phyloP scores from a whole-genome alignment of 768 basidiomycete genomes.

The Clitopilus passeckerianus region DNA sequence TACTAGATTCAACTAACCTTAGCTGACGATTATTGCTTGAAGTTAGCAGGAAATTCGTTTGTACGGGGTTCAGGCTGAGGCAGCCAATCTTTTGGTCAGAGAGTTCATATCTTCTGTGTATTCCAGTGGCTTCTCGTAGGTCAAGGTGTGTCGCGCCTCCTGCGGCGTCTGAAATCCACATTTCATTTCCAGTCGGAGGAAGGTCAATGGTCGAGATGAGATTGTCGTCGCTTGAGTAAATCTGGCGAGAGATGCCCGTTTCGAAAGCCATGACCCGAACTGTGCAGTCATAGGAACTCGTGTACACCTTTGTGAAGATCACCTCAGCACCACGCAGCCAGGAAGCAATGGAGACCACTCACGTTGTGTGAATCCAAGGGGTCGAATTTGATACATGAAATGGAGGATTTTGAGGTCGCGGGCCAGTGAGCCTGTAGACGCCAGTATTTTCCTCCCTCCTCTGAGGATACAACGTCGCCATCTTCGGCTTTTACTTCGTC shows the following conservation, averaged over 20 bases:
- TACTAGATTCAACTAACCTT: constrained; percentile 55
- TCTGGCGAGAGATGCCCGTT: constrained; percentile 64
- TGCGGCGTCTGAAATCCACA: constrained; percentile 77
- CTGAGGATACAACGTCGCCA: constrained; percentile 32
- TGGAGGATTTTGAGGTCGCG: constrained; percentile 70
- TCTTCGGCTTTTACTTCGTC: constrained; percentile 70
- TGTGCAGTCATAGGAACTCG: constrained; percentile 79
- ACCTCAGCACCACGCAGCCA: background rate
- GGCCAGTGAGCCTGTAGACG: constrained; percentile 83
- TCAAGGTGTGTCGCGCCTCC: constrained; percentile 78
- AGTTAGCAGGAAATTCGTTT: constrained; percentile 62
- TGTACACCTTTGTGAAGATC: constrained; percentile 53
- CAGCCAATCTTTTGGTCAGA: constrained; percentile 75
- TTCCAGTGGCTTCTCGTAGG: constrained; percentile 56
- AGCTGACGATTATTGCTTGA: constrained; percentile 70
- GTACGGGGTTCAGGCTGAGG: constrained; percentile 72
- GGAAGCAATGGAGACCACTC: background rate
- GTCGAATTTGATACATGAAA: constrained; percentile 74
- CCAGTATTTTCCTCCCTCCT: constrained; percentile 77
- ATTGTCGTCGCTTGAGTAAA: constrained; percentile 55
- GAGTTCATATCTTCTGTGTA: constrained; percentile 56
- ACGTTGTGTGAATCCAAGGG: constrained; percentile 74
- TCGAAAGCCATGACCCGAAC: constrained; percentile 70
- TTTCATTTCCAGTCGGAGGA: constrained; percentile 61
- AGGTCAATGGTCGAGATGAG: constrained; percentile 73